Base-by-base conservation (phyloP, 2,329 filamentous ascomycete genomes). In the Colletotrichum theobromicola region DNA sequence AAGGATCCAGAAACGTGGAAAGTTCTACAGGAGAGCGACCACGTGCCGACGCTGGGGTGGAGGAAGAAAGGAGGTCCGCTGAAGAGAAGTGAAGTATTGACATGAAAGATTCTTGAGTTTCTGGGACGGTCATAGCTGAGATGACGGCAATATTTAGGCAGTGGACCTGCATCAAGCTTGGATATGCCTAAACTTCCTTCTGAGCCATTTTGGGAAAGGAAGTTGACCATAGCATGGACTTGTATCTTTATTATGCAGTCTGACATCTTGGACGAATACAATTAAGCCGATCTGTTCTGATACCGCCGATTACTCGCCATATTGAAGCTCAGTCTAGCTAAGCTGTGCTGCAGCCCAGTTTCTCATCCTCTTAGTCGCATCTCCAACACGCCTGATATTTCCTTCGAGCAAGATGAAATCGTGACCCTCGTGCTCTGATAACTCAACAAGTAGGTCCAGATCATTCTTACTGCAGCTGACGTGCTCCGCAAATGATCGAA, bases 401-500 rank as follows among this genome's bases (percentile, higher is more conserved):
- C 79, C 79, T 72, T 84, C 81, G 12, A 84, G 53, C 21, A 82
- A 37, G 12, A 84, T 79, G 55, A 81, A 83, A 21, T 83, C 83
- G 30, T 84, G 83, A 1, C 81, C 82, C 46, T 83, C 81, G 1
- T 76, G 77, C 16, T 80, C 79, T 4, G 72, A 34, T 46, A 81
- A 71, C 26, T 84, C 80, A 4, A 83, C 34, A n/a, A 72, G 76
- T 4, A 84, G 77, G 4, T 80, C 75, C 10, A 81, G n/a, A 78
- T 79, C 53, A 67, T 64, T 32, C 68, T 68, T 32, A 60, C 74
- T 18, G n/a, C 72, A 75, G 7, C 72, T 67, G 57, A 84, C 64
- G 2, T 74, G 75, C 34, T 80, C 77, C 2, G 78, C 78, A 18
- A 82, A 75, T 10, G 66, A 63, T 7, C 80, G 74, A 9, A 78